Evolutionary conservation across 2,329 filamentous ascomycete species (phyloP).

Genomic region (Talaromyces sp.): DNA sequence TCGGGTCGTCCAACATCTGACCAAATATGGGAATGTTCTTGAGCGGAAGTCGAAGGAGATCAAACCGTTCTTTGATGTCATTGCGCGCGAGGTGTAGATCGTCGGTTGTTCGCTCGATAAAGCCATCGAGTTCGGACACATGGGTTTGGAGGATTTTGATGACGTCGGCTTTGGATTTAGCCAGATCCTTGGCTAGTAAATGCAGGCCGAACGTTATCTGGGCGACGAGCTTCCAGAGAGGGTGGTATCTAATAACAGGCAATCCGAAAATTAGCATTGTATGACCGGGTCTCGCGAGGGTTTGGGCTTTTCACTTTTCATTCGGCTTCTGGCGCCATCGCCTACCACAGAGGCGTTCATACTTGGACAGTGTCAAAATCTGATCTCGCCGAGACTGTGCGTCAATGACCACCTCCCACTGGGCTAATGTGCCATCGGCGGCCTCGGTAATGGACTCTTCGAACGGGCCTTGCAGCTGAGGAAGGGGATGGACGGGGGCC

Average conservation of each 20-base stretch:
- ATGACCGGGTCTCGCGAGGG: not conserved
- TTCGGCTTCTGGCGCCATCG: constrained; percentile 71
- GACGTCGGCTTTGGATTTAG: constrained; percentile 84
- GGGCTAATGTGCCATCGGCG: constrained; percentile 16
- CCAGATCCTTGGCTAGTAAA: constrained; percentile 75
- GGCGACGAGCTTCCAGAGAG: constrained; percentile 81
- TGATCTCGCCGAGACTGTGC: constrained; percentile 54
- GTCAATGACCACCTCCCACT: constrained; percentile 33
- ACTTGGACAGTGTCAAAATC: constrained; percentile 64
- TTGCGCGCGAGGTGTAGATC: constrained; percentile 73
- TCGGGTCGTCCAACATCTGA: constrained; percentile 77
- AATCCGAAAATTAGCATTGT: not conserved
- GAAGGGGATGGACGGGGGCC: constrained; percentile 36
- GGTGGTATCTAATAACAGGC: constrained; percentile 60
- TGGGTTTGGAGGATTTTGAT: constrained; percentile 85
- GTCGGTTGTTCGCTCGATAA: constrained; percentile 78
- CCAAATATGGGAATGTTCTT: constrained; percentile 79
- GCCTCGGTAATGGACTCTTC: constrained; percentile 43
- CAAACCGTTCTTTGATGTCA: constrained; percentile 76
- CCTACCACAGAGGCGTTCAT: constrained; percentile 66
- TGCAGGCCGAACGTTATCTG: constrained; percentile 95
- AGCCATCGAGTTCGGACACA: constrained; percentile 90
- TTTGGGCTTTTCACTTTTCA: constrained; percentile 43
- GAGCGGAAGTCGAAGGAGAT: constrained; percentile 76
- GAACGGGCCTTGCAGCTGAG: constrained; percentile 41